Evolutionary conservation across 2,329 filamentous ascomycete species (phyloP), one percentile per base, ranked within the genome.

Genomic region (Clonostachys solani): DNA sequence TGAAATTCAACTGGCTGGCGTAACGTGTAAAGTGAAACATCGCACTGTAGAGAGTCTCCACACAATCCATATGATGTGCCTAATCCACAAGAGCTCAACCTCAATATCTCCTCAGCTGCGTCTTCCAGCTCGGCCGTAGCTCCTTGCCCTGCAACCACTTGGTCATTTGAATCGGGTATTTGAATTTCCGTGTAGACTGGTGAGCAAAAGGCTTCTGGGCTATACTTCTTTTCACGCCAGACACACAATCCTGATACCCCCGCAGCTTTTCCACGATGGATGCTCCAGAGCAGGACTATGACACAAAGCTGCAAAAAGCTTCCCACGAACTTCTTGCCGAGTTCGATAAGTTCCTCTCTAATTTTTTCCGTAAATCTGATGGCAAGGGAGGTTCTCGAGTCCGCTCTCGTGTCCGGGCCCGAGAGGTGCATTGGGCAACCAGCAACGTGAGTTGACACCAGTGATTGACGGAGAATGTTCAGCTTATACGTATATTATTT

Each of bases 301-400:
- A 86, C 55, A 68, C 84, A 47, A 77, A 81, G 61, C 74, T 86
- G 47, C 80, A 84, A 53, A 80, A 77, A 56, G 68, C 76, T 47
- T 83, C 83, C 3, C 67, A 65, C 9, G 80, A 84, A 49, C 71
- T 86, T 49, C 71, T 86, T 16, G 65, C 66, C 44, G 80, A 84
- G 52, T 77, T 86, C 54, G 73, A 81, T 60, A 64, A 64, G 46
- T 75, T 75, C 6, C 63, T 86, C 5, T 63, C 54, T 3, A 67
- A 69, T 2, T 78, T 83, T 50, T 66, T 84, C 6, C 73, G 73
- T 54, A 80, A 77, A 52, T 66, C 68, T 2, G 72, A 77, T 51
- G 71, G 67, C 43, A 64, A 71, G 47, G 71, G 70, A 18, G 60
- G 61, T 18, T 59, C 56, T 5, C 60, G 62, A 36, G 63, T 79